Evolutionary conservation across 352 stramenopile species (phyloP).

Genomic region (Plasmopara muralis): DNA sequence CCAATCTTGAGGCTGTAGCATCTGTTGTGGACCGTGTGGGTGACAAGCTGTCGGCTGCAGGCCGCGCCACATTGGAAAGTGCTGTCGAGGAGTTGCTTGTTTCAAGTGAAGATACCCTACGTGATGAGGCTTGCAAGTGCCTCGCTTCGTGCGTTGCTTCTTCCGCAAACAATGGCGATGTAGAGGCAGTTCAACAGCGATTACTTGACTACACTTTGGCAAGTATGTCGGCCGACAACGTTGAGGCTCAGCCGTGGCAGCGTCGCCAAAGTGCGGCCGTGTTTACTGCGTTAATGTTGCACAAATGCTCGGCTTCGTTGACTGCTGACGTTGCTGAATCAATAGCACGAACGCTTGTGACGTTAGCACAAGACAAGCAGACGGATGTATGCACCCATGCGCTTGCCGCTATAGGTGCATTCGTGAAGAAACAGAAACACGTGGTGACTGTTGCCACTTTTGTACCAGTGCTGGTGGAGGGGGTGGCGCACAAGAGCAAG

Average conservation of each 20-base stretch:
- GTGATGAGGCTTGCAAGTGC: slow-evolving; percentile 60
- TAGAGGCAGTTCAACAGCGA: slow-evolving; percentile 26
- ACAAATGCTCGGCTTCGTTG: slow-evolving; percentile 36
- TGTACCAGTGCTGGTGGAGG: slow-evolving; percentile 51
- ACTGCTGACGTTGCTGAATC: slow-evolving; percentile 16
- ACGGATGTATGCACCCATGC: slow-evolving; percentile 47
- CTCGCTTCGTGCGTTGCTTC: slow-evolving; percentile 51
- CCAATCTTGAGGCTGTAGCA: slow-evolving; percentile 64
- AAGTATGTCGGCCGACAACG: slow-evolving; percentile 28
- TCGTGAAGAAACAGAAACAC: slow-evolving; percentile 46
- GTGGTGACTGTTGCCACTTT: slow-evolving; percentile 28
- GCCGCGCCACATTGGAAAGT: slow-evolving; percentile 45
- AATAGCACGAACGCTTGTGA: slow-evolving; percentile 28
- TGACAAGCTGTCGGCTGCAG: slow-evolving; percentile 58
- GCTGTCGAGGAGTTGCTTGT: slow-evolving; percentile 63
- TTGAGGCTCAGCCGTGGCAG: slow-evolving; percentile 39
- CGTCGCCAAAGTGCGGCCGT: slow-evolving; percentile 58
- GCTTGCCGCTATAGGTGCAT: slow-evolving; percentile 42
- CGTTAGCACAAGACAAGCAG: slow-evolving; percentile 60
- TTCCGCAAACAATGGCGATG: slow-evolving; percentile 32
- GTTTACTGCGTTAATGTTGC: slow-evolving; percentile 50
- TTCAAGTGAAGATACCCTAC: slow-evolving; percentile 52
- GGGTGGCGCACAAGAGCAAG: slow-evolving; percentile 72
- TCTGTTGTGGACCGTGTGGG: slow-evolving; percentile 60
- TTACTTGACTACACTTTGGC: slow-evolving; percentile 44